Percentiles rank a stretch among this genome's conserved stretches.
Evolutionary conservation across 306 rosid genomes (phyloP).

Genomic region (Castanea mollissima): DNA sequence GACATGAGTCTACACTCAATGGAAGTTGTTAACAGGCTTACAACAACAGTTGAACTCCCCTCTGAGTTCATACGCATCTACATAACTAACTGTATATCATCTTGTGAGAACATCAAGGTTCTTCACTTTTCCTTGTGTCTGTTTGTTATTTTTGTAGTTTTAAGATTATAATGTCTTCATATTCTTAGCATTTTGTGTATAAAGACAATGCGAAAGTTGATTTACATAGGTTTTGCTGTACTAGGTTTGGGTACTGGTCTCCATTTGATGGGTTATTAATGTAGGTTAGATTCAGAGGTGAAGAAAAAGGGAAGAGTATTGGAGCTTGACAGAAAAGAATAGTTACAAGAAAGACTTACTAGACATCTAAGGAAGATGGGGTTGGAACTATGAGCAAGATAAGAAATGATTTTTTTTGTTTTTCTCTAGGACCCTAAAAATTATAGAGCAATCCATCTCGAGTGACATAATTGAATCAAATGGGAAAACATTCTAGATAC

Average conservation of each 20-base stretch:
- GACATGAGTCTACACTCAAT: constrained; percentile 99
- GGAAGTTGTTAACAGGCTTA: constrained; percentile 99
- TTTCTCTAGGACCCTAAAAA: too few species aligned
- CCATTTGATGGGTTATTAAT: background rate
- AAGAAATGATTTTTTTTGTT: too few species aligned
- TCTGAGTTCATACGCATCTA: constrained; percentile 93
- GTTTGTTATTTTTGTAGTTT: constrained; percentile 10
- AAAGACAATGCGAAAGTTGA: background rate
- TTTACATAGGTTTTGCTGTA: background rate
- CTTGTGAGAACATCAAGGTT: constrained; percentile 97
- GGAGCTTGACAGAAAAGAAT: too few species aligned
- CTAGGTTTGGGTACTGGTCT: constrained; percentile 1
- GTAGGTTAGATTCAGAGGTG: background rate
- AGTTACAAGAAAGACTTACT: too few species aligned
- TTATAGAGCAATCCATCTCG: too few species aligned
- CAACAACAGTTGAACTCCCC: constrained; percentile 95
- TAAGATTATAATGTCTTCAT: too few species aligned
- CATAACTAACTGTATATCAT: constrained; percentile 94
- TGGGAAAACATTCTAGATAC: too few species aligned
- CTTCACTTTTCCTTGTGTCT: constrained; percentile 13
- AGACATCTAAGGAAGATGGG: too few species aligned
- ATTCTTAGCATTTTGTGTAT: too few species aligned
- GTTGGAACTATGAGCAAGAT: too few species aligned
- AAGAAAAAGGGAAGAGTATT: too few species aligned
- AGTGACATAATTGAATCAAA: too few species aligned